Percentiles rank a stretch among this genome's conserved stretches.
These are phyloP conservation scores for Typha latifolia DNA, from an alignment of 176 grass and related monocot species.

Conservation along the genomic window DNA sequence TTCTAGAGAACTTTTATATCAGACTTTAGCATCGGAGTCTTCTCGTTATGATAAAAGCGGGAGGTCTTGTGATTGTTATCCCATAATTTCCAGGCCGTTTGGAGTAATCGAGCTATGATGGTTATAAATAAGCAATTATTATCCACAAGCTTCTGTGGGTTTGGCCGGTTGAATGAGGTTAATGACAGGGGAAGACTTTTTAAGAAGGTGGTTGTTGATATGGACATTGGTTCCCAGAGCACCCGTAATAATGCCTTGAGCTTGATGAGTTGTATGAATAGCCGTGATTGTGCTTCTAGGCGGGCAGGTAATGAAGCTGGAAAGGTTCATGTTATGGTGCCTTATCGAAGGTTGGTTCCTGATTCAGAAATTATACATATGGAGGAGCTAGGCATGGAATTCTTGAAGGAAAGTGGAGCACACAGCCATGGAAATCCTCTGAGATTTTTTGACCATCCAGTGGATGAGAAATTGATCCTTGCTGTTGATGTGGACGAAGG, in stretches of 20 bases:
- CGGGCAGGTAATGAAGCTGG: constrained; percentile 21
- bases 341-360: constrained; percentile 28
- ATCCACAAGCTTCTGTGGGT: constrained; percentile 26
- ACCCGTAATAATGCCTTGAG: constrained; percentile 29
- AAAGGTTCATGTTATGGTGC: constrained; percentile 31
- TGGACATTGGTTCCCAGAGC: constrained; percentile 23
- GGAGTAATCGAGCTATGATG: constrained; percentile 26
- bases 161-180: constrained; percentile 24
- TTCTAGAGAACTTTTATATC: no score
- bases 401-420: constrained; percentile 41
- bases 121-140: constrained; percentile 17
- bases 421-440: constrained; percentile 41
- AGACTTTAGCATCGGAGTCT: constrained; percentile 30
- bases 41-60: constrained; percentile 47
- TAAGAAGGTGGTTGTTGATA: constrained; percentile 28
- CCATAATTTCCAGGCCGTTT: constrained; percentile 22
- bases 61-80: constrained; percentile 37
- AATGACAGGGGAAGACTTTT: constrained; percentile 6
- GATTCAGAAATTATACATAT: constrained; percentile 28
- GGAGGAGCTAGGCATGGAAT: constrained; percentile 26
- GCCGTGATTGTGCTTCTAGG: constrained; percentile 25
- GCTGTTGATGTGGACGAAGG: constrained; percentile 99
- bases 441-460: constrained; percentile 21
- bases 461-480: constrained; percentile 55
- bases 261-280: constrained; percentile 39